These are phyloP conservation scores for Globisporangium middletonii DNA, from an alignment of 352 stramenopile genomes.

Conservation along the genomic window DNA sequence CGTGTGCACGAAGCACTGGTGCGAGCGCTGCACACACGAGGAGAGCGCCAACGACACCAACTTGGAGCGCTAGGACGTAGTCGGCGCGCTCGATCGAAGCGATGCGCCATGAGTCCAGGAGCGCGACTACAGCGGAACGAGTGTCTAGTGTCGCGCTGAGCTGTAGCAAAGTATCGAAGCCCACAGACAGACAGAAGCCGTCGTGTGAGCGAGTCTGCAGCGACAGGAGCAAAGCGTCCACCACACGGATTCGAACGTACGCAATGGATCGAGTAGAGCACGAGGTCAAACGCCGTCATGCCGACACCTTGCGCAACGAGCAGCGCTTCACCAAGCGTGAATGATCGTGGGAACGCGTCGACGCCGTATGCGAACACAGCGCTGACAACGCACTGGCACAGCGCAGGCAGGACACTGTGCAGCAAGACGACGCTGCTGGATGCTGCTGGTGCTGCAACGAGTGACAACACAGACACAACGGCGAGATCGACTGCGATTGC, in stretches of 20 bases:
- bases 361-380: slow-evolving; percentile 35
- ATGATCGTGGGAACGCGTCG: slow-evolving; percentile 43
- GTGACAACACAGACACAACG: slow-evolving; percentile 22
- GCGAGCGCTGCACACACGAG: slow-evolving; percentile 40
- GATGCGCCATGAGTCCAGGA: slow-evolving; percentile 19
- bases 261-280: slow-evolving; percentile 25
- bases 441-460: slow-evolving; percentile 12
- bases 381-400: slow-evolving; percentile 26
- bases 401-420: slow-evolving; percentile 27
- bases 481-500: slow-evolving; percentile 34
- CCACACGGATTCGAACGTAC: too few species aligned
- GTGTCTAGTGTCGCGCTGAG: slow-evolving; percentile 15
- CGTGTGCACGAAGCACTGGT: slow-evolving; percentile 39
- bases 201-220: too few species aligned
- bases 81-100: slow-evolving; percentile 28
- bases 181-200: too few species aligned
- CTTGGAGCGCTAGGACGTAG: slow-evolving; percentile 47
- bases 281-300: slow-evolving; percentile 40
- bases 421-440: slow-evolving; percentile 4
- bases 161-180: slow-evolving; percentile 9
- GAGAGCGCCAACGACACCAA: slow-evolving; percentile 45
- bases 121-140: slow-evolving; percentile 4
- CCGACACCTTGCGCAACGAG: slow-evolving; percentile 58
- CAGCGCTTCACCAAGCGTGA: slow-evolving; percentile 68
- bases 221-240: too few species aligned